Conservation (phyloP, 371 early-diverging fungal genomes). For the Saksenaea vasiformis region DNA sequence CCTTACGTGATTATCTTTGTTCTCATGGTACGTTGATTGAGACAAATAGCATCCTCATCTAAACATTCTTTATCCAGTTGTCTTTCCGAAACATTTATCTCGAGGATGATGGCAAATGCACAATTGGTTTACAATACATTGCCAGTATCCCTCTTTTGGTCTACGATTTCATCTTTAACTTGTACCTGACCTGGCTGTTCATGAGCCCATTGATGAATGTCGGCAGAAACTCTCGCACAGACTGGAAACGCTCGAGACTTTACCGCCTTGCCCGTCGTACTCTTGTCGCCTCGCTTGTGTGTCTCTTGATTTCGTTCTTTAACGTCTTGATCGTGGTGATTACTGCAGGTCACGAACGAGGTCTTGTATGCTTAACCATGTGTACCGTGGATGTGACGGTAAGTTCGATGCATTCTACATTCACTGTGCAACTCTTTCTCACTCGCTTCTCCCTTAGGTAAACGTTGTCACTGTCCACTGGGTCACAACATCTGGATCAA, state of each 20-base stretch:
- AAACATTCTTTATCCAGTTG: slow-evolving; percentile 21
- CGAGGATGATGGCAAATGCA: slow-evolving; percentile 43
- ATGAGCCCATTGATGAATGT: slow-evolving; percentile 44
- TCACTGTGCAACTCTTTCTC: no score
- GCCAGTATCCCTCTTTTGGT: slow-evolving; percentile 54
- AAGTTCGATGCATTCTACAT: slow-evolving; percentile 11
- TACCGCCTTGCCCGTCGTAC: slow-evolving; percentile 52
- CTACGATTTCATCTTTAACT: slow-evolving; percentile 31
- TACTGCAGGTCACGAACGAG: slow-evolving; percentile 52
- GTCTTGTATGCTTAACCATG: slow-evolving; percentile 52
- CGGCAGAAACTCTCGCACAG: slow-evolving; percentile 33
- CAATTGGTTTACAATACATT: slow-evolving; percentile 47
- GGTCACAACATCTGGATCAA: slow-evolving; percentile 30
- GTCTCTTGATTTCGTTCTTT: slow-evolving; percentile 46
- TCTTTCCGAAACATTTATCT: slow-evolving; percentile 47
- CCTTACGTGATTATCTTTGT: slow-evolving; percentile 51
- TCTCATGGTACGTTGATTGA: slow-evolving; percentile 40
- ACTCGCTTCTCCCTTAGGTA: slow-evolving; percentile 22
- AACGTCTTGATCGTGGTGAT: slow-evolving; percentile 52
- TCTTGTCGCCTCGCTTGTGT: slow-evolving; percentile 49
- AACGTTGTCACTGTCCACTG: slow-evolving; percentile 62
- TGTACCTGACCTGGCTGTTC: slow-evolving; percentile 54
- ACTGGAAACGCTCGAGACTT: slow-evolving; percentile 48
- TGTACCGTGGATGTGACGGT: slow-evolving; percentile 62
- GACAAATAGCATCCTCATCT: background rate